Evolutionary conservation across 305 asterid species (phyloP).

Genomic region (Ajuga reptans): DNA sequence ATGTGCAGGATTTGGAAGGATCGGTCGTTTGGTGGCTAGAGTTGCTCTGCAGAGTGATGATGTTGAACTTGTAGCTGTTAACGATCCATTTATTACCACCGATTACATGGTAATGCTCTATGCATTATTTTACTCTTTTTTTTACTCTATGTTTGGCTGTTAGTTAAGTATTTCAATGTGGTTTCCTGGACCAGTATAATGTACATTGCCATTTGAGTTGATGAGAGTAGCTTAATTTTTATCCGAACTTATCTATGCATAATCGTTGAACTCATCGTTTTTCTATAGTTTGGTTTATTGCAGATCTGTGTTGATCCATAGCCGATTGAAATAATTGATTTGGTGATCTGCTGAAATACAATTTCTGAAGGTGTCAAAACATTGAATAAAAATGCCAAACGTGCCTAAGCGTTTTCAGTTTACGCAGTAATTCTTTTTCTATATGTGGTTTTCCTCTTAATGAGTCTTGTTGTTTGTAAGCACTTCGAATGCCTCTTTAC

Average conservation of each 20-base stretch:
- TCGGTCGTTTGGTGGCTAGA: conserved; percentile 52
- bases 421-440: too few relatives aligned
- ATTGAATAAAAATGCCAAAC: too few relatives aligned
- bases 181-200: background rate
- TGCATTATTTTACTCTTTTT: background rate
- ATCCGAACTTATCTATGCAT: background rate
- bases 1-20: conserved; percentile 45
- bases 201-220: background rate
- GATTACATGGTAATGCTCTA: conserved; percentile 42
- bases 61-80: conserved; percentile 51
- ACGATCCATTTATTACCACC: conserved; percentile 49
- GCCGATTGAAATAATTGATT: background rate
- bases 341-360: background rate
- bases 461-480: too few relatives aligned
- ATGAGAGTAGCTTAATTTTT: background rate
- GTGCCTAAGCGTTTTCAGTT: background rate
- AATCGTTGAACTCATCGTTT: background rate
- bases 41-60: conserved; percentile 50
- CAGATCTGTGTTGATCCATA: background rate
- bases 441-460: too few relatives aligned
- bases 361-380: too few relatives aligned
- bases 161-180: background rate
- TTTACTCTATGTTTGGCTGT: background rate
- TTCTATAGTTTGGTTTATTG: background rate
- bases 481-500: too few relatives aligned